Conservation (phyloP, 2,329 filamentous ascomycete species). For the Immersiporthe knoxdaviesiana region DNA sequence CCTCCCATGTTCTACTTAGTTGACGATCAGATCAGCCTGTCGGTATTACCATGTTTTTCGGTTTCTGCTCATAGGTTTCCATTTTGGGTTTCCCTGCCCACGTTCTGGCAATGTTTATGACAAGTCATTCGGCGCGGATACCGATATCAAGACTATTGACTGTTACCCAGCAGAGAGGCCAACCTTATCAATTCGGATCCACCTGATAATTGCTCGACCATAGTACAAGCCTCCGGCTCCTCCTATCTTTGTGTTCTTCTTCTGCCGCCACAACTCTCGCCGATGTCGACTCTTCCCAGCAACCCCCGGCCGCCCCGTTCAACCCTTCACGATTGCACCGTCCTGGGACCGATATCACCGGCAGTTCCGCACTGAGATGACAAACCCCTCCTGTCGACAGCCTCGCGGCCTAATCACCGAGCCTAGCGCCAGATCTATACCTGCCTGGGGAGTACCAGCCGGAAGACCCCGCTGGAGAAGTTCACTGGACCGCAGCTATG, state of each 20-base stretch:
- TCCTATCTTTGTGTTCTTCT: conserved; percentile 1
- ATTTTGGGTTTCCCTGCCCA: neutral
- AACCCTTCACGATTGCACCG: neutral
- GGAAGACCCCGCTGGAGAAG: neutral
- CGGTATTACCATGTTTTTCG: neutral
- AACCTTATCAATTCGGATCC: neutral
- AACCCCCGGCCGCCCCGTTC: neutral
- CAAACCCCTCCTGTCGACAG: neutral
- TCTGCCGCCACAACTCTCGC: neutral
- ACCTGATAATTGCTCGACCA: neutral
- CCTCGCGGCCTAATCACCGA: neutral
- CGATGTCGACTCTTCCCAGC: neutral
- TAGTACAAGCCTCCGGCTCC: neutral
- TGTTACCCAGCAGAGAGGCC: neutral
- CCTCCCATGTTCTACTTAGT: neutral
- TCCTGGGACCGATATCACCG: conserved; percentile 3
- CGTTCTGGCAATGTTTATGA: neutral
- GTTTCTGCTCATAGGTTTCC: neutral
- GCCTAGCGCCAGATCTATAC: conserved; percentile 14
- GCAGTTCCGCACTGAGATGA: neutral
- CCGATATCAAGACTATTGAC: neutral
- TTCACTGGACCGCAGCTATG: neutral
- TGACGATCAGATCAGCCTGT: neutral
- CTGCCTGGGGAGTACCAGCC: conserved; percentile 9
- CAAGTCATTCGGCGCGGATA: neutral